Evolutionary conservation across 2,329 filamentous ascomycete genomes (phyloP), one percentile per base, ranked within the genome.

Genomic region (Zalaria obscura): DNA sequence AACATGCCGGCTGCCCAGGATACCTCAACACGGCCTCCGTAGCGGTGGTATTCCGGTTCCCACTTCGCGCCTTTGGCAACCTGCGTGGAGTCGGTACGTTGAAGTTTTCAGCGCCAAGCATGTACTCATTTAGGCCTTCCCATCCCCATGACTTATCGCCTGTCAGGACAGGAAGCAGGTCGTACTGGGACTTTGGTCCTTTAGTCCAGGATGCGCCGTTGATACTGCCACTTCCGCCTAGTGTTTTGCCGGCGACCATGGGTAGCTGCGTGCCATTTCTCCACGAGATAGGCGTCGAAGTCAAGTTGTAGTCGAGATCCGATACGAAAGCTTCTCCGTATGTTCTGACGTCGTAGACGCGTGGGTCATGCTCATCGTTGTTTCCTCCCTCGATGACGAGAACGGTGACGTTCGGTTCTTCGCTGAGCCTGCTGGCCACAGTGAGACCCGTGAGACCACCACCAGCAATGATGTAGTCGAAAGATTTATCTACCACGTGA

Each of bases 331-430:
- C 48, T 27, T 46, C 32, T 28, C 50, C 50, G 36, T 51, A 53
- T 4, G 44, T 47, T 11, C 51, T 46, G 7, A 53, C 50, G 32
- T 52, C 51, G 28, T 48, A 47, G 7, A 52, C 45, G 3, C 44
- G 40, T 11, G 47, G 47, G 35, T 53, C 48, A 25, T 44, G 38
- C 37, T 46, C 47, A 27, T 45, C 52, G 18, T 49, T 48, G 27
- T 50, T 43, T 1, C 55, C 55, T 31, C 53, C 52, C 44, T 59
- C 55, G n/a, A 57, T 44, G 5, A 58, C 55, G 5, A 49, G 49
- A 10, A 58, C 55, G 4, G 45, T 48, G 27, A 48, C 25, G 4
- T 36, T 36, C 2, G 28, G 29, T 33, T 48, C 27, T 36, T 45
- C 46, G 11, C 37, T 38, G 4, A 48, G 42, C 5, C 44, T 39